Evolutionary conservation across 257 asterid genomes (phyloP).

Genomic region (Vinca minor): DNA sequence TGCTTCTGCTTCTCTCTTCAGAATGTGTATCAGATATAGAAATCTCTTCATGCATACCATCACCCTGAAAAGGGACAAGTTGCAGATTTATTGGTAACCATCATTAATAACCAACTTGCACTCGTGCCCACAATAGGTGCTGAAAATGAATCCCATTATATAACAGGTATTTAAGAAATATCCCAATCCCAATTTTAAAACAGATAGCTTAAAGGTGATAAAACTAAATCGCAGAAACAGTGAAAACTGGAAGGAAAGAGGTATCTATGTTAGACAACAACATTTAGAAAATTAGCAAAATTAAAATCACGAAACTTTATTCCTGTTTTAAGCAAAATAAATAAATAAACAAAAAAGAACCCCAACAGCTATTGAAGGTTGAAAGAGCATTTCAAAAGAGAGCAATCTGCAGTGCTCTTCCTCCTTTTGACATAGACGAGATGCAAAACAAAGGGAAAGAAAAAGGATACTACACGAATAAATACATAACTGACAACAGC

Average conservation of each 20-base stretch:
- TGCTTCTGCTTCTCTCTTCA: slow-evolving; percentile 33
- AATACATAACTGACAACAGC: neutral
- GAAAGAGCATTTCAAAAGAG: neutral
- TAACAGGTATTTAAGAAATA: neutral
- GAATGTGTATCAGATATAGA: slow-evolving; percentile 33
- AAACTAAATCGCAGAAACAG: neutral
- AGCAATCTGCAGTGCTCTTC: neutral
- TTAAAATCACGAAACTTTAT: neutral
- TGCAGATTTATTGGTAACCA: neutral
- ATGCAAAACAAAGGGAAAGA: neutral
- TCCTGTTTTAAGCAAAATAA: neutral
- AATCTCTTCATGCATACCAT: slow-evolving; percentile 34
- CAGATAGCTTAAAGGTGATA: neutral
- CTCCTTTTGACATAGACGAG: neutral
- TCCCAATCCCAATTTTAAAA: neutral
- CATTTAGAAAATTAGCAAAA: neutral
- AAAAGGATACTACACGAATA: neutral
- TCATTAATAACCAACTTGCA: neutral
- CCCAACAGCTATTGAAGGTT: neutral
- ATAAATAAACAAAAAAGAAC: neutral
- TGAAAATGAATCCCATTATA: neutral
- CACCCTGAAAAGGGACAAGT: slow-evolving; percentile 38
- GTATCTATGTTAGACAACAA: neutral
- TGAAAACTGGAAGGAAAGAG: neutral
- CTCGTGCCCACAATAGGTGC: neutral